Evolutionary conservation across 2,329 filamentous ascomycete species (phyloP), one percentile per base, ranked within the genome.

Genomic region (Metarhizium guizhouense): DNA sequence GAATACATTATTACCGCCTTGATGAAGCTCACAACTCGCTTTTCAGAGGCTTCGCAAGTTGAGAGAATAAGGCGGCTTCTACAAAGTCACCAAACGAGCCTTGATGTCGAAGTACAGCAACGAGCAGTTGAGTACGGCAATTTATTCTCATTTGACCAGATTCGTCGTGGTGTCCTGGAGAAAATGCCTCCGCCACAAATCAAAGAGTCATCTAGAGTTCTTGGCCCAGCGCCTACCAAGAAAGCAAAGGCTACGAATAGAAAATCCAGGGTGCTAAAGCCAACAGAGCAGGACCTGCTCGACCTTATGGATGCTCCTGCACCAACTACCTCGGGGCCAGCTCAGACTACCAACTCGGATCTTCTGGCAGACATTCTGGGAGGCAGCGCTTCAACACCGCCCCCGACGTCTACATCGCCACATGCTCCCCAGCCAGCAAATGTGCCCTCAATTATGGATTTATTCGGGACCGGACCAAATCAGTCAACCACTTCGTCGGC

Each of bases 111-210:
- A 70, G 88, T 97, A 29, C 95, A 99, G 70, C 94, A 99, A 72
- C 85, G 94, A 68, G 88, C 93, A 5, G 92, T 96, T 20, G 94
- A 99, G 70, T 99, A 97, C 65, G 84, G 86, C 57, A 97, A 97
- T 66, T 78, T 99, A n/a, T 97, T 99, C 65, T 83, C 83, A 0
- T 90, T 90, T 65, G 92, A 99, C 63, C 79, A 90, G 58, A 88
- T 99, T 56, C 85, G 93, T 54, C 83, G 82, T 57, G 94, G 94
- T 56, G 94, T 99, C 3, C 76, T 99, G 11, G 94, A 99, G 73
- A 95, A 94, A 70, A 99, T 99, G 95, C 94, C 94, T 7, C 84
- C 94, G 2, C 94, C 94, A 8, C 93, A 97, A 70, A 97, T 99
- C 66, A 90, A 93, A 62, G 94, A 99, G 69, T 90, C 95, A 69